A percentile compares a stretch with the other conserved stretches of the same genome.
phyloP scores from a whole-genome alignment of 345 rosid genomes.

The Cardamine chenopodiifolia region DNA sequence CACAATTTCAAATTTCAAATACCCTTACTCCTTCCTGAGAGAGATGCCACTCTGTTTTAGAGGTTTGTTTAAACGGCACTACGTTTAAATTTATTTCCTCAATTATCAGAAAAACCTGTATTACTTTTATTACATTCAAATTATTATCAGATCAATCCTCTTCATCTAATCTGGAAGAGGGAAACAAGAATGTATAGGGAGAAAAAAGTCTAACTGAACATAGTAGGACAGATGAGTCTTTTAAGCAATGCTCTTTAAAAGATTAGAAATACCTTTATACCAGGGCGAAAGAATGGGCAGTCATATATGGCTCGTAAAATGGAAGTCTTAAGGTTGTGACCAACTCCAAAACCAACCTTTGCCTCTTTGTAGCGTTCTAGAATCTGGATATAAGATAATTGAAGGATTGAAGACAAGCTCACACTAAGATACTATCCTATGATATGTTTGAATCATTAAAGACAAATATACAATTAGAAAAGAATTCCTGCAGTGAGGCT shows the following conservation, averaged over 20 bases:
- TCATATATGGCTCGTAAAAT: slow-evolving; percentile 68
- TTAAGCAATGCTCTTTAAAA: slow-evolving; percentile 15
- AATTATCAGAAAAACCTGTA: neutral
- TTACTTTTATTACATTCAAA: neutral
- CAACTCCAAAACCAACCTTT: slow-evolving; percentile 92
- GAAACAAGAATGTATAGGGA: neutral
- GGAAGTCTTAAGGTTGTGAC: slow-evolving; percentile 62
- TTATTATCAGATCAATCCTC: neutral
- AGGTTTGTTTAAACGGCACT: slow-evolving; percentile 4
- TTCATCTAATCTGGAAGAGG: slow-evolving; percentile 13
- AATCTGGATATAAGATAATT: slow-evolving; percentile 52
- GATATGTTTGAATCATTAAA: slow-evolving; percentile 3
- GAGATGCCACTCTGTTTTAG: neutral
- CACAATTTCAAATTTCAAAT: neutral
- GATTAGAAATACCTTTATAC: slow-evolving; percentile 58
- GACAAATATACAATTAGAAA: neutral
- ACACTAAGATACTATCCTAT: slow-evolving; percentile 5
- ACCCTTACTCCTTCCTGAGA: neutral
- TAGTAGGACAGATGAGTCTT: neutral
- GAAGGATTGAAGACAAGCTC: slow-evolving; percentile 5
- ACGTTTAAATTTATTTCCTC: neutral
- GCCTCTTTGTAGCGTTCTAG: slow-evolving; percentile 66
- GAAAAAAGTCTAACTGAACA: neutral
- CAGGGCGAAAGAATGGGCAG: slow-evolving; percentile 79
- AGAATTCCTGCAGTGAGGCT: neutral